Percentiles rank a stretch among this genome's conserved stretches.
These are phyloP conservation scores for Starmera caribaea DNA, from an alignment of 805 yeast genomes.

Conservation along the genomic window DNA sequence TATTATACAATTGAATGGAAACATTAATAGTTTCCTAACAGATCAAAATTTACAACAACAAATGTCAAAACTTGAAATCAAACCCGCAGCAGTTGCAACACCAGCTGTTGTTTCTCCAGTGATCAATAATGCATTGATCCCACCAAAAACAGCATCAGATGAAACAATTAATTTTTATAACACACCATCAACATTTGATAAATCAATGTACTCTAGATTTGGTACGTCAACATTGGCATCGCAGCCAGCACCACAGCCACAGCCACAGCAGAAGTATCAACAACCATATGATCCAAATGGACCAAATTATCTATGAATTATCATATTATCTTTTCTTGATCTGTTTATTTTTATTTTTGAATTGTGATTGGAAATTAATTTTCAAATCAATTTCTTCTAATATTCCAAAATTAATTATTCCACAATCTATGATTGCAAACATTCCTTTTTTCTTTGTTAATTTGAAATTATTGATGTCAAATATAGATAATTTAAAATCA, in stretches of 20 bases:
- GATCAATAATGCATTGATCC: conserved; percentile 5
- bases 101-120: background rate
- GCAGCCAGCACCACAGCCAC: conserved; percentile 3
- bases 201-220: conserved; percentile 29
- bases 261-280: conserved; percentile 4
- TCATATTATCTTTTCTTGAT: background rate
- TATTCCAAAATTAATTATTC: conserved; percentile 59
- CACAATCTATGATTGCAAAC: conserved; percentile 65
- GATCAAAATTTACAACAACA: conserved; percentile 1
- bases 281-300: conserved; percentile 18
- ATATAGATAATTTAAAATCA: conserved; percentile 62
- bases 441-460: conserved; percentile 46
- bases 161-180: conserved; percentile 27
- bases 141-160: conserved; percentile 4
- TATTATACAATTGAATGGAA: background rate
- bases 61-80: background rate
- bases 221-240: conserved; percentile 4
- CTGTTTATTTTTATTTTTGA: background rate
- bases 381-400: conserved; percentile 11
- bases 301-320: conserved; percentile 3
- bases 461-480: conserved; percentile 31
- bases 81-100: conserved; percentile 2
- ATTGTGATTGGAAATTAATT: background rate
- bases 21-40: conserved; percentile 4
- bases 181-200: conserved; percentile 42